Conservation (phyloP, 176 grass and related monocot genomes). For the Zea mays region DNA sequence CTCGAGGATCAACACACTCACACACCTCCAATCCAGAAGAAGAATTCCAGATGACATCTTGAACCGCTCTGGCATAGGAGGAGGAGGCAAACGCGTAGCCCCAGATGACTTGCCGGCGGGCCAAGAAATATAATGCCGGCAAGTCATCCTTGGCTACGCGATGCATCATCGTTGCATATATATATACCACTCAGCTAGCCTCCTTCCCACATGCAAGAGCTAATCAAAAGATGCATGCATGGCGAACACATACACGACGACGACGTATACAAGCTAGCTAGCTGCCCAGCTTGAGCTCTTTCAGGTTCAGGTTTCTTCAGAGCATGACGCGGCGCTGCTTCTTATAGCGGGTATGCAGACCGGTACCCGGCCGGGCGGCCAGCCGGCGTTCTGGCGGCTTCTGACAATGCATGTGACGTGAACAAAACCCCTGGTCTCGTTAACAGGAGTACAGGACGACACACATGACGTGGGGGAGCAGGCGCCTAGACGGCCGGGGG, state of each 20-base stretch:
- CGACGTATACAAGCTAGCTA: neutral
- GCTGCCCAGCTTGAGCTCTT: neutral
- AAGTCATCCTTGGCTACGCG: constrained; percentile 96
- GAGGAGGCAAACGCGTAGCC: constrained; percentile 72
- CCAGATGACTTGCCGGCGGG: constrained; percentile 46
- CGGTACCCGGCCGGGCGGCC: neutral
- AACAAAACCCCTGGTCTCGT: neutral
- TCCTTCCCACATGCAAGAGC: constrained; percentile 75
- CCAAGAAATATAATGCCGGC: constrained; percentile 31
- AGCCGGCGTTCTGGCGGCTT: neutral
- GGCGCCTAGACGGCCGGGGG: neutral
- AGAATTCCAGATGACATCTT: constrained; percentile 29
- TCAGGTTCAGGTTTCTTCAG: constrained; percentile 15
- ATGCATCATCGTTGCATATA: neutral
- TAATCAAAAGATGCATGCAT: constrained; percentile 34
- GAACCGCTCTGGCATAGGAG: constrained; percentile 57
- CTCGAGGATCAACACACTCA: neutral
- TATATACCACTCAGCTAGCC: constrained; percentile 33
- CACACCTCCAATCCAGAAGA: neutral
- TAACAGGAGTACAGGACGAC: neutral
- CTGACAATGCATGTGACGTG: constrained; percentile 6
- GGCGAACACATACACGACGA: neutral
- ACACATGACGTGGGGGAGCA: no score
- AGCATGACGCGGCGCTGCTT: neutral
- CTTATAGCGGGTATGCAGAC: neutral